Base-by-base conservation (phyloP, 768 basidiomycete genomes). In the Mycena kentingensis region DNA sequence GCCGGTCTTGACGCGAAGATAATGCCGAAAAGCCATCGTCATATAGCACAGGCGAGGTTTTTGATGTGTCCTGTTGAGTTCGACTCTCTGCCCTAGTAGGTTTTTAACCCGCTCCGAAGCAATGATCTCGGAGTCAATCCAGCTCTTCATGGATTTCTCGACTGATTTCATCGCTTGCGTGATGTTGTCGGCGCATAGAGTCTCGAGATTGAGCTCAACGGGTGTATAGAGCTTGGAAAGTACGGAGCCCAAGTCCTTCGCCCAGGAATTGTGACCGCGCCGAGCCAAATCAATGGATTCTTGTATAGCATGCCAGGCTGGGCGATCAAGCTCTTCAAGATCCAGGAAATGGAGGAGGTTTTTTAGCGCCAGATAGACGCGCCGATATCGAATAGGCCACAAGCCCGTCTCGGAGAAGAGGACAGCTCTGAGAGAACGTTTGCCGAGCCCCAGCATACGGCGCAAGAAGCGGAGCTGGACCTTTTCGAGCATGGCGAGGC, bases 321-420 rank as follows among this genome's bases (percentile, higher is more conserved):
- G 39, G 12, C n/a, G n/a, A n/a, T n/a, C 21, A 10, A 21, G 19
- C 12, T 41, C 22, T 10, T n/a, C 46, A 2, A 52, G 21, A 5
- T 45, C 31, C 15, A 43, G 22, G 15, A 45, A 27, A 35, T 44
- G 46, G 22, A 42, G 25, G 28, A 45, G 42, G 10, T 22, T 21
- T 19, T 35, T 22, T 18, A 36, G 43, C 15, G 44, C 44, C 27
- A 45, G 44, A 18, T 27, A 31, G 5, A 45, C 34, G 15, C 52
- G n/a, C 5, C 52, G 52, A 21, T 36, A 48, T 13, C 49, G 38
- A 6, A 51, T 42, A 19, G 49, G 49, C 49, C 22, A 29, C 13
- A 38, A n/a, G n/a, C n/a, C n/a, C n/a, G n/a, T n/a, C n/a, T n/a
- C n/a, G n/a, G n/a, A n/a, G n/a, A n/a, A n/a, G 6, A 51, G 15